Evolutionary conservation across 345 rosid species (phyloP), one percentile per base, ranked within the genome.

Genomic region (Cardamine resedifolia): DNA sequence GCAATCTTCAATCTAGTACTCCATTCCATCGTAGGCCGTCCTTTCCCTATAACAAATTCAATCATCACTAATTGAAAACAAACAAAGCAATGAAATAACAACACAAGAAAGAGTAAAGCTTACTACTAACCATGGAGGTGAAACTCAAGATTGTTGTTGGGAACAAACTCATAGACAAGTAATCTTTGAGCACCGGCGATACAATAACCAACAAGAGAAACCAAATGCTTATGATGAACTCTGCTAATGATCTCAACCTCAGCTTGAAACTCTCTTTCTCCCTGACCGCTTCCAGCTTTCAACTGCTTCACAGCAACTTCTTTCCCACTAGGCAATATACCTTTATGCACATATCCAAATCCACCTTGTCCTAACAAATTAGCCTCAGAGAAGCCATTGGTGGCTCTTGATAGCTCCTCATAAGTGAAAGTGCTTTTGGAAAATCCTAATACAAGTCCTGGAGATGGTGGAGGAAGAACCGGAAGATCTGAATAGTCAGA

Each of bases 11-110:
- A 73, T 66, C 98, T 86, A 2, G 94, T 81, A 1, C 79, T 61
- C 92, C 92, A 93, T 57, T 85, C 90, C 92, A 90, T 87, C 4
- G 84, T 77, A n/a, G 96, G 98, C 3, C 84, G 81, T 48, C 85
- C 92, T 41, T 83, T 83, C 10, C 82, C 98, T 88, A 85, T 71
- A 84, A 68, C 16, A 44, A 49, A 62, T 39, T 47, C 53, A 50
- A 45, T 45, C 31, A 73, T 64, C 10, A 60, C 51, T 41, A 61
- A 44, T 0, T 24, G n/a, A 28, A 34, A 41, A 30, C 53, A 28
- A 21, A 59, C 36, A 72, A 63, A 62, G 51, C 36, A 53, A 70
- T 58, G 58, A 18, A 41, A 14, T 0, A 50, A 65, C 23, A n/a
- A 1, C 15, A 62, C 48, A 33, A 44, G 15, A 33, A 68, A 75